A percentile compares a stretch with the other conserved stretches of the same genome.
Conservation (phyloP, 108 stramenopile species). For the Phaeodactylum tricornutum region DNA sequence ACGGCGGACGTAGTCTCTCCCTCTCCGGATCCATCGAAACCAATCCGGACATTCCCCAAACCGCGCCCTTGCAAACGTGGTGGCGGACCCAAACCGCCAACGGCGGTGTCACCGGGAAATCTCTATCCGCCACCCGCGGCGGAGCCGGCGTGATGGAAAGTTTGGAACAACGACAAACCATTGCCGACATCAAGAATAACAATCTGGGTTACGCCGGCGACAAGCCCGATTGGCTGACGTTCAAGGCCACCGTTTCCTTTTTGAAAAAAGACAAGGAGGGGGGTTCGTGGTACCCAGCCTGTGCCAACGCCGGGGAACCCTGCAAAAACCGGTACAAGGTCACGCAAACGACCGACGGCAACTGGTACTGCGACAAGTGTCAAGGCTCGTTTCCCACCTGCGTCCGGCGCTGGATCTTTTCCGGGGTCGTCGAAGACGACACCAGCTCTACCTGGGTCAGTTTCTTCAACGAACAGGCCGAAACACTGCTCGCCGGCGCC, state of each 20-base stretch:
- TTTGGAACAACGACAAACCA: conserved; percentile 62
- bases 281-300: conserved; percentile 95
- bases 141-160: conserved; percentile 38
- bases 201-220: conserved; percentile 76
- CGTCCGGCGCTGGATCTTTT: conserved; percentile 84
- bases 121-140: conserved; percentile 42
- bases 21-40: conserved; percentile 37
- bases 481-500: conserved; percentile 53
- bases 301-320: conserved; percentile 75
- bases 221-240: conserved; percentile 85
- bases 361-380: conserved; percentile 80
- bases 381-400: conserved; percentile 62
- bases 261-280: conserved; percentile 88
- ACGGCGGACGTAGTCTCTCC: conserved; percentile 61
- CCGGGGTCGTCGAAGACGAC: conserved; percentile 67
- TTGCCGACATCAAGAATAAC: conserved; percentile 72
- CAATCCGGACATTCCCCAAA: conserved; percentile 42
- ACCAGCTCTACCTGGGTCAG: conserved; percentile 83
- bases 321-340: conserved; percentile 84
- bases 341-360: conserved; percentile 67
- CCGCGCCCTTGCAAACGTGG: conserved; percentile 56
- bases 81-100: conserved; percentile 44
- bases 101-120: conserved; percentile 35
- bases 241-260: conserved; percentile 87
- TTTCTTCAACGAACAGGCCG: conserved; percentile 84